These are phyloP conservation scores for Acephala macrosclerotiorum DNA, from an alignment of 2,329 filamentous ascomycete genomes.

Conservation along the genomic window DNA sequence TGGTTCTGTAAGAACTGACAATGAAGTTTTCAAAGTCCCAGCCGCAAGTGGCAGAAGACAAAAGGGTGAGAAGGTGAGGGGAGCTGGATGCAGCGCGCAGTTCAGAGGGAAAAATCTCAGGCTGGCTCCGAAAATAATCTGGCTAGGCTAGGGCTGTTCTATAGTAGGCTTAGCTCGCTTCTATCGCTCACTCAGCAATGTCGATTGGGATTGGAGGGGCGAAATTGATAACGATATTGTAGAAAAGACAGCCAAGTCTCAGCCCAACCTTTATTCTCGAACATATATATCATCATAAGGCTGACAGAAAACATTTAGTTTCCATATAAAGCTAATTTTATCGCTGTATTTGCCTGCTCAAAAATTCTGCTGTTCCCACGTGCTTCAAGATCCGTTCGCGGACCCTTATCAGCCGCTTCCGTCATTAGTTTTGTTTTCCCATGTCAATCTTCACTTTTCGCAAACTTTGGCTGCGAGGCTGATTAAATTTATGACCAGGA, in stretches of 20 bases:
- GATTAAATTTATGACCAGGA: no score
- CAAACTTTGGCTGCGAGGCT: no score
- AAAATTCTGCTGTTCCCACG: background rate
- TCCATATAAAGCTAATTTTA: background rate
- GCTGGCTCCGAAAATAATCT: slow-evolving; percentile 12
- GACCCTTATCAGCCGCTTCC: slow-evolving; percentile 8
- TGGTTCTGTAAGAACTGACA: slow-evolving; percentile 22
- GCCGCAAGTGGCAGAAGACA: slow-evolving; percentile 45
- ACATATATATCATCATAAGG: background rate
- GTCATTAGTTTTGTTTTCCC: no score
- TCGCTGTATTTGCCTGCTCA: background rate
- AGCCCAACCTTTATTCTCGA: background rate
- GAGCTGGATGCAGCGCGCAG: slow-evolving; percentile 13
- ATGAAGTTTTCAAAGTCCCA: slow-evolving; percentile 34
- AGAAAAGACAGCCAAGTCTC: background rate
- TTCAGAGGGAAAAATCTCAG: slow-evolving; percentile 17
- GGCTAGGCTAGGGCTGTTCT: background rate
- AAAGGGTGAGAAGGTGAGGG: slow-evolving; percentile 22
- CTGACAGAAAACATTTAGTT: background rate
- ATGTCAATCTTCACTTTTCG: no score
- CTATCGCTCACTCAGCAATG: slow-evolving; percentile 1
- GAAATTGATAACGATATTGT: background rate
- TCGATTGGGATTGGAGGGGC: slow-evolving; percentile 11
- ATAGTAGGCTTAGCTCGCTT: background rate
- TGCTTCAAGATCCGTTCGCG: background rate